These are phyloP conservation scores for Miamiensis avidus DNA, from an alignment of 169 alveolate species.

Conservation along the genomic window DNA sequence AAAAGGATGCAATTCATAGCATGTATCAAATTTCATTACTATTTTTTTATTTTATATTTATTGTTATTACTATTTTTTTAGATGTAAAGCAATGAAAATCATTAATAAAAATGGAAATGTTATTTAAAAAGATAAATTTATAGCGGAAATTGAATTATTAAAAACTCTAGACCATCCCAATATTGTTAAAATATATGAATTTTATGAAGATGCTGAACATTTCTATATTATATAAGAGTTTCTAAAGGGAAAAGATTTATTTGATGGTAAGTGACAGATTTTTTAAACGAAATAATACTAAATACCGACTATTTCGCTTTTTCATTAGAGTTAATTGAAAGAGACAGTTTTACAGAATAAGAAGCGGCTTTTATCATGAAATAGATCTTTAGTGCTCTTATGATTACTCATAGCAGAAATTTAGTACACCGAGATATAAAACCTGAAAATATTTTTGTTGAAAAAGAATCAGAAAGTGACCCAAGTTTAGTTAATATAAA, in stretches of 20 bases:
- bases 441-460: conserved; percentile 5
- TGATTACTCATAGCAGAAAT: neutral
- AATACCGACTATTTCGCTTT: no score
- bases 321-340: neutral
- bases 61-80: no score
- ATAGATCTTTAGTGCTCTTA: neutral
- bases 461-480: neutral
- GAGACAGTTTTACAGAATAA: neutral
- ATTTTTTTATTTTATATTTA: no score
- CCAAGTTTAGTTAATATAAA: neutral
- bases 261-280: neutral
- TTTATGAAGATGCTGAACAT: neutral
- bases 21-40: no score
- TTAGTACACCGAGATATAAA: conserved; percentile 17
- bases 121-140: neutral
- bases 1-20: no score
- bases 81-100: neutral
- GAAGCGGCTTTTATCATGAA: neutral
- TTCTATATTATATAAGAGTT: neutral
- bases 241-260: neutral
- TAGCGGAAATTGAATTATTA: neutral
- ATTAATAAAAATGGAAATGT: neutral
- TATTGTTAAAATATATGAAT: neutral
- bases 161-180: neutral
- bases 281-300: no score